Evolutionary conservation across 169 alveolate species (phyloP).

Genomic region (Plasmodium inui): DNA sequence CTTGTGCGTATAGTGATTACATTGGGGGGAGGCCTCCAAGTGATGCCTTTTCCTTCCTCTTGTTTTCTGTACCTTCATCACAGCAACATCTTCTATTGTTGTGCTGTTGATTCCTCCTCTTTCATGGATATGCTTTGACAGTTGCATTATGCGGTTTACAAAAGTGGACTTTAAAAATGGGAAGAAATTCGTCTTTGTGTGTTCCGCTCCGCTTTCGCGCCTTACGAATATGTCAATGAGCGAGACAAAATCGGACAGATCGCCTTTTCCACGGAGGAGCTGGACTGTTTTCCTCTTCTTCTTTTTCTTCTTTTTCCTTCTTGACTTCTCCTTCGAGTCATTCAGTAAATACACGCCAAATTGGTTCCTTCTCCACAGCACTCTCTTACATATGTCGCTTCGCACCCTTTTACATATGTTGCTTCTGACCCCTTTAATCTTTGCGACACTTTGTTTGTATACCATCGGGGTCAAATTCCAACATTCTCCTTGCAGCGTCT

Average conservation of each 20-base stretch:
- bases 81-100: neutral
- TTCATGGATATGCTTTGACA: neutral
- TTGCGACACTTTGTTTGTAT: neutral
- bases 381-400: neutral
- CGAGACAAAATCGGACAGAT: neutral
- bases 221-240: neutral
- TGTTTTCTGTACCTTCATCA: neutral
- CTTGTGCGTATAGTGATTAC: neutral
- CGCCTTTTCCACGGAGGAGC: neutral
- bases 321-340: neutral
- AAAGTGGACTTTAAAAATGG: neutral
- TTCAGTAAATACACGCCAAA: neutral
- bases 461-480: neutral
- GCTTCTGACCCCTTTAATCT: neutral
- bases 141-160: neutral
- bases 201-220: neutral
- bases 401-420: neutral
- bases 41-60: neutral
- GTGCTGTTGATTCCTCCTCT: neutral
- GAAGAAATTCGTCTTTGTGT: neutral
- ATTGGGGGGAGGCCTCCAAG: neutral
- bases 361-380: neutral
- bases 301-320: neutral
- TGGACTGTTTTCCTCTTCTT: neutral
- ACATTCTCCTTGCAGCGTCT: neutral